Percentiles rank a stretch among this genome's conserved stretches.
phyloP scores from a whole-genome alignment of 2,329 filamentous ascomycete species.

The Colletotrichum acutatum region DNA sequence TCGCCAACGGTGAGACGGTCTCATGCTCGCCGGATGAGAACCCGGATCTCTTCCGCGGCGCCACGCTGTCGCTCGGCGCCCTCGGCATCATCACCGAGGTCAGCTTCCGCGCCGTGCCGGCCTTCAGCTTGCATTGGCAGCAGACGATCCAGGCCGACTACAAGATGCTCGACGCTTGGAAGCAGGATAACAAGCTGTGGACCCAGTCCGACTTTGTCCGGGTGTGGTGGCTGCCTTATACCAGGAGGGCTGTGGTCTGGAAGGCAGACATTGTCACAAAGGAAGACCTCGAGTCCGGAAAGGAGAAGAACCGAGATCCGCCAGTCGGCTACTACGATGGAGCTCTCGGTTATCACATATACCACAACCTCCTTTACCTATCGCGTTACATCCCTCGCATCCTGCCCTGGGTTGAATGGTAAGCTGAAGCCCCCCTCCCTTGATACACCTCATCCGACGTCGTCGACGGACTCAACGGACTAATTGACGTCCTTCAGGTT shows the following conservation, averaged over 20 bases:
- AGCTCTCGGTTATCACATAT: constrained; percentile 84
- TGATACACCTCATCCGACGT: background rate
- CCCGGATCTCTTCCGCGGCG: constrained; percentile 85
- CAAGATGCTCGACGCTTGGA: constrained; percentile 78
- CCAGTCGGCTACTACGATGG: constrained; percentile 83
- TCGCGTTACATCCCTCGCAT: constrained; percentile 82
- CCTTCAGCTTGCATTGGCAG: constrained; percentile 85
- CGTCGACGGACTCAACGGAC: background rate
- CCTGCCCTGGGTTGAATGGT: constrained; percentile 90
- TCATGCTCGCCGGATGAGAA: constrained; percentile 77
- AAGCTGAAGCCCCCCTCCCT: background rate
- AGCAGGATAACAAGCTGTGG: constrained; percentile 78
- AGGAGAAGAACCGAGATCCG: constrained; percentile 69
- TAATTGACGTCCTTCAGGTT: constrained; percentile 64
- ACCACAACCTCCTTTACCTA: constrained; percentile 89
- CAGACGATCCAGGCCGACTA: constrained; percentile 81
- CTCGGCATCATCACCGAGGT: constrained; percentile 92
- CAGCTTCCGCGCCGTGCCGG: constrained; percentile 82
- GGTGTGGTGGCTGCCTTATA: constrained; percentile 98
- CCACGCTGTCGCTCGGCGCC: constrained; percentile 87
- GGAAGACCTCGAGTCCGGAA: constrained; percentile 66
- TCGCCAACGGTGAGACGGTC: constrained; percentile 81
- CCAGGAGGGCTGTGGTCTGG: constrained; percentile 89
- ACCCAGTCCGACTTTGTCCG: constrained; percentile 87
- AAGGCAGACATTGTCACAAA: constrained; percentile 80